phyloP scores from a whole-genome alignment of 2,329 filamentous ascomycete species.

The Macrophomina pseudophaseolina region DNA sequence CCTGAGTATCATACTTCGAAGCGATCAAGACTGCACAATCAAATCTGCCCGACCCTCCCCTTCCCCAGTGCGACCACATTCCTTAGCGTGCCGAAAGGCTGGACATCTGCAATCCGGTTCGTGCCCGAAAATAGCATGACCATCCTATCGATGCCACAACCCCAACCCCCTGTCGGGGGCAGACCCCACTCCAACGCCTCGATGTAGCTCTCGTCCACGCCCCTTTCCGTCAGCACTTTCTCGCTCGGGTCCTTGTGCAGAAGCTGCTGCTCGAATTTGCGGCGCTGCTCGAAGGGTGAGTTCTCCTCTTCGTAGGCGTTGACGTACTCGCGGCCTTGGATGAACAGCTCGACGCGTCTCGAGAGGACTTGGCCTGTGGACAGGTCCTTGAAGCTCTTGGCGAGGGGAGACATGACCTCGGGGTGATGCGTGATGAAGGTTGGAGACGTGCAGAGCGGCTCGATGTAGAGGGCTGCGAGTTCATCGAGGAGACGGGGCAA shows the following conservation, averaged over 20 bases:
- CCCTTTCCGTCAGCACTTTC: constrained; percentile 48
- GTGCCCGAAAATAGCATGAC: constrained; percentile 88
- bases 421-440: constrained; percentile 91
- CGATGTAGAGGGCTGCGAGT: constrained; percentile 76
- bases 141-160: constrained; percentile 87
- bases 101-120: constrained; percentile 80
- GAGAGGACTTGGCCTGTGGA: constrained; percentile 72
- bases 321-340: constrained; percentile 78
- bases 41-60: constrained; percentile 11
- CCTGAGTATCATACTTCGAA: background rate
- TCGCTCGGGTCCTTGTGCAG: constrained; percentile 41
- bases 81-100: constrained; percentile 85
- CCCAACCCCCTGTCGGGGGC: constrained; percentile 97
- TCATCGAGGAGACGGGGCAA: constrained; percentile 79
- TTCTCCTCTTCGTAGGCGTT: constrained; percentile 99
- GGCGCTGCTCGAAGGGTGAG: constrained; percentile 81
- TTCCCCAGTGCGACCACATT: constrained; percentile 53
- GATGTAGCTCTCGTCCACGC: constrained; percentile 80
- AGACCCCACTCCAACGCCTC: constrained; percentile 84
- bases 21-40: background rate
- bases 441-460: constrained; percentile 73
- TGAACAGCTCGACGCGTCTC: constrained; percentile 84
- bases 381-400: constrained; percentile 81
- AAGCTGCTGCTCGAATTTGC: constrained; percentile 74
- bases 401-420: constrained; percentile 85